Evolutionary conservation across 331 rosid genomes (phyloP).

Genomic region (Rhamnella rubrinervis): DNA sequence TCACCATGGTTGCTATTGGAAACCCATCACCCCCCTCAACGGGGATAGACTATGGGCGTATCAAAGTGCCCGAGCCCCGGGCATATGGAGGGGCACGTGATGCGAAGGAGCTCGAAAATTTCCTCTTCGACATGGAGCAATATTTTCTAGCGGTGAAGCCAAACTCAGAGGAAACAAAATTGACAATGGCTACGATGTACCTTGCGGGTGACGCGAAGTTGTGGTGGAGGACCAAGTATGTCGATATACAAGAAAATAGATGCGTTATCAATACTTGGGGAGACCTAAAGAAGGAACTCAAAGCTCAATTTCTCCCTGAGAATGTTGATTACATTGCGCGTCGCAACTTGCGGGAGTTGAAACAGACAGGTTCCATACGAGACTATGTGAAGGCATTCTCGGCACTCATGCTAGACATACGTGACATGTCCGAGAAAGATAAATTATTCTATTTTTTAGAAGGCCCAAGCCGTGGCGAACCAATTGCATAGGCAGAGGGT

Average conservation of each 20-base stretch:
- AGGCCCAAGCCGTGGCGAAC: neutral
- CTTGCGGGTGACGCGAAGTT: neutral
- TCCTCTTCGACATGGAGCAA: slow-evolving; percentile 1
- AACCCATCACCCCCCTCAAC: no score
- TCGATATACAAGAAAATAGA: neutral
- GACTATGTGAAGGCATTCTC: no score
- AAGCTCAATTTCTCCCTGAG: neutral
- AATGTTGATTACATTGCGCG: neutral
- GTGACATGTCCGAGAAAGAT: no score
- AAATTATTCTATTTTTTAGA: neutral
- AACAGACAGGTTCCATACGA: no score
- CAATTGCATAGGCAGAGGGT: neutral
- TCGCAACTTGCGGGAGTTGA: no score
- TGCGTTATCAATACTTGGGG: neutral
- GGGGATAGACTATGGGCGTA: neutral
- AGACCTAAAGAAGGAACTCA: neutral
- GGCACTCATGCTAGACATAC: neutral
- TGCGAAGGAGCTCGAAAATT: neutral
- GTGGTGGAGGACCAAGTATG: no score
- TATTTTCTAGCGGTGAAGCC: neutral
- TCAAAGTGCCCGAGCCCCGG: neutral
- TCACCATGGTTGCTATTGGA: no score
- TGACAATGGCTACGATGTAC: neutral
- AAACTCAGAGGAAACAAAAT: neutral
- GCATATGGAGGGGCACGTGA: neutral